Percentiles rank a stretch among this genome's conserved stretches.
Conservation (phyloP, 768 basidiomycete species). For the Mycena vitilis region DNA sequence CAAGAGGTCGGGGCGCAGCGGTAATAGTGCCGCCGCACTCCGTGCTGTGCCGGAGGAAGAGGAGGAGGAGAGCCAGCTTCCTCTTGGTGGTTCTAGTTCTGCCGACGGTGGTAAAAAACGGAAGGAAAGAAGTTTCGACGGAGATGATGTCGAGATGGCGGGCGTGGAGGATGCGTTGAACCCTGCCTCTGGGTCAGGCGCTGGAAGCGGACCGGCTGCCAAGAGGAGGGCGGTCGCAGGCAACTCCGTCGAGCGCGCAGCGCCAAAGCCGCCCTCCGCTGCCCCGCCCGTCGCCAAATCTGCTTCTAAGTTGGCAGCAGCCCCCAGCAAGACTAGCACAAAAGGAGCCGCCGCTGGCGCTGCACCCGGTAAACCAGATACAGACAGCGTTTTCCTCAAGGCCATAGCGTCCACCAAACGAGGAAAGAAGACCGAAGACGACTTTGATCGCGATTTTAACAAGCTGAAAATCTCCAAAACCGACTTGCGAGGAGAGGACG, state of each 20-base stretch:
- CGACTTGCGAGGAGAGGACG: conserved; percentile 59
- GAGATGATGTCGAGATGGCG: conserved; percentile 54
- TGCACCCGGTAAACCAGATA: conserved; percentile 65
- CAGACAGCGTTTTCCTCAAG: conserved; percentile 75
- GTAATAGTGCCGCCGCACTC: conserved; percentile 34
- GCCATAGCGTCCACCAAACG: conserved; percentile 80
- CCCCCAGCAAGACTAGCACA: conserved; percentile 21
- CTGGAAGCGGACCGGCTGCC: conserved; percentile 37
- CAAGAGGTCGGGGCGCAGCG: conserved; percentile 33
- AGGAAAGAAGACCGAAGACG: conserved; percentile 74
- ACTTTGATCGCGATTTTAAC: conserved; percentile 85
- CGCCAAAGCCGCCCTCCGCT: conserved; percentile 22
- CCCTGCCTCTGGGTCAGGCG: conserved; percentile 21
- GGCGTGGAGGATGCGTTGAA: conserved; percentile 39
- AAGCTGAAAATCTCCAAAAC: conserved; percentile 78
- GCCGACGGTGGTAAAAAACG: conserved; percentile 50
- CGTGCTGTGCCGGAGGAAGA: conserved; percentile 62
- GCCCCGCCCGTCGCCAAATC: conserved; percentile 21
- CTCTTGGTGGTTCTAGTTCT: conserved; percentile 16
- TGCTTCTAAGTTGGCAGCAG: neutral
- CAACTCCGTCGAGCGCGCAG: conserved; percentile 46
- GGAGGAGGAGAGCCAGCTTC: conserved; percentile 58
- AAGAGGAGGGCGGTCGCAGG: conserved; percentile 60
- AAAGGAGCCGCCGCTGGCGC: conserved; percentile 45
- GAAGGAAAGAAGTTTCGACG: conserved; percentile 50